Evolutionary conservation across 495 filamentous ascomycete species (phyloP).

Genomic region (Daldinia caldariorum): DNA sequence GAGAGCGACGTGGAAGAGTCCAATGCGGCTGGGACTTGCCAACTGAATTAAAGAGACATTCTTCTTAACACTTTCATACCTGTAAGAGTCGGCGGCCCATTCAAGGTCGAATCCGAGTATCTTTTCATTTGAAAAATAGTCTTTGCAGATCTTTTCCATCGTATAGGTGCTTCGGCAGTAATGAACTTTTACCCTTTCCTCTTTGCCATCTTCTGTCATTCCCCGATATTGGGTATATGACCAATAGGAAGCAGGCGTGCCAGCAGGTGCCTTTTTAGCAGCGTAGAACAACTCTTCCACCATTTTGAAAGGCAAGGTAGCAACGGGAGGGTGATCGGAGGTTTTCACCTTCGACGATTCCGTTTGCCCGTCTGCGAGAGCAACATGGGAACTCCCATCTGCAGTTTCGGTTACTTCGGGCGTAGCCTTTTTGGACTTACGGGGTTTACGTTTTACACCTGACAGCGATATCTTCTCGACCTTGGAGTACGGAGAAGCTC

Average conservation of each 20-base stretch:
- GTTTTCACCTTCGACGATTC: neutral
- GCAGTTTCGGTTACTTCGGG: slow-evolving; percentile 1
- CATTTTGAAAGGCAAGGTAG: slow-evolving; percentile 57
- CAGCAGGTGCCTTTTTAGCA: slow-evolving; percentile 54
- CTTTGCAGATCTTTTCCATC: slow-evolving; percentile 69
- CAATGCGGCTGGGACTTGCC: slow-evolving; percentile 80
- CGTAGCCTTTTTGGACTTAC: slow-evolving; percentile 4
- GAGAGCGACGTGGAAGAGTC: slow-evolving; percentile 79
- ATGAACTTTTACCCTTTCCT: slow-evolving; percentile 68
- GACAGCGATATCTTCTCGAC: slow-evolving; percentile 8
- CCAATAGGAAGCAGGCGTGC: slow-evolving; percentile 67
- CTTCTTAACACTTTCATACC: slow-evolving; percentile 59
- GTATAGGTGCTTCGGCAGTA: slow-evolving; percentile 75
- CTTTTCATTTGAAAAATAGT: slow-evolving; percentile 73
- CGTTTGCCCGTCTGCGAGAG: slow-evolving; percentile 10
- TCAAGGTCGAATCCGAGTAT: slow-evolving; percentile 88
- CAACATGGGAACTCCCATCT: slow-evolving; percentile 18
- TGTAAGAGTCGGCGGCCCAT: slow-evolving; percentile 69
- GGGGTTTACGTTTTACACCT: slow-evolving; percentile 6
- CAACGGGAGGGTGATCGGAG: slow-evolving; percentile 45
- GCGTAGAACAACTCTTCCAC: slow-evolving; percentile 54
- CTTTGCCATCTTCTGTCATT: slow-evolving; percentile 44
- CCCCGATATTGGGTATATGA: slow-evolving; percentile 70
- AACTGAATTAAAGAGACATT: slow-evolving; percentile 85
- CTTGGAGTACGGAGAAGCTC: slow-evolving; percentile 15